Conservation (phyloP, 805 yeast genomes). For the Metschnikowia anglica region DNA sequence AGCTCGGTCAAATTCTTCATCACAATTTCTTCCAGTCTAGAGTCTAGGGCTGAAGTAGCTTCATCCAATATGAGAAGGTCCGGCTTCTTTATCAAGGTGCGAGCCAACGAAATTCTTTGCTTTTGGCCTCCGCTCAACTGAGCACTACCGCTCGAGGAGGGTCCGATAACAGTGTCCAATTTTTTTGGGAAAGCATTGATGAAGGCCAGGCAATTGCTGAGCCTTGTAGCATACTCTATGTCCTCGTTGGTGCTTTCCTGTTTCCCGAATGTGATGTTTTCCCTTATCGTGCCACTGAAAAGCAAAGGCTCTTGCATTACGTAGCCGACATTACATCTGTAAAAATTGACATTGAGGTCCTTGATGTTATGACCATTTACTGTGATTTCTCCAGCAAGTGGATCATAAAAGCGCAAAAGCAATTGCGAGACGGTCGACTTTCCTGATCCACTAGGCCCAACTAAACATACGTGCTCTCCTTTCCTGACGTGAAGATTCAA, state of each 20-base stretch:
- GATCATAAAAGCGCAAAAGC: constrained; percentile 81
- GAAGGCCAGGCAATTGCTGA: constrained; percentile 74
- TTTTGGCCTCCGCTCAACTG: constrained; percentile 95
- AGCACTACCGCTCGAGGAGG: constrained; percentile 65
- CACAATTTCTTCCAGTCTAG: constrained; percentile 83
- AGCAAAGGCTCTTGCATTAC: constrained; percentile 92
- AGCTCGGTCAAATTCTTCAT: constrained; percentile 66
- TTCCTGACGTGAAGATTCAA: constrained; percentile 61
- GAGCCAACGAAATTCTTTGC: constrained; percentile 87
- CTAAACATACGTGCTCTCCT: constrained; percentile 90
- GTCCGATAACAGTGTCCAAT: constrained; percentile 78
- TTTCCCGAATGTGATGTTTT: constrained; percentile 77
- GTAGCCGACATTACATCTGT: constrained; percentile 76
- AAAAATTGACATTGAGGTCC: constrained; percentile 66
- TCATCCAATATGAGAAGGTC: constrained; percentile 84
- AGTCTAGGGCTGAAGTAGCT: constrained; percentile 91
- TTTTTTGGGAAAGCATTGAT: constrained; percentile 77
- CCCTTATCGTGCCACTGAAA: constrained; percentile 81
- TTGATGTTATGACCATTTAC: constrained; percentile 65
- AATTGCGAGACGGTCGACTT: constrained; percentile 85
- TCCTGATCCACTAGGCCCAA: constrained; percentile 97
- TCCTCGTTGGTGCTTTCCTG: constrained; percentile 59
- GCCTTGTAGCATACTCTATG: constrained; percentile 55
- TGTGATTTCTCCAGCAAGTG: constrained; percentile 57
- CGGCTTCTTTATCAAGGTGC: constrained; percentile 80